phyloP scores from a whole-genome alignment of 805 yeast genomes.

The Starmerella sp. region DNA sequence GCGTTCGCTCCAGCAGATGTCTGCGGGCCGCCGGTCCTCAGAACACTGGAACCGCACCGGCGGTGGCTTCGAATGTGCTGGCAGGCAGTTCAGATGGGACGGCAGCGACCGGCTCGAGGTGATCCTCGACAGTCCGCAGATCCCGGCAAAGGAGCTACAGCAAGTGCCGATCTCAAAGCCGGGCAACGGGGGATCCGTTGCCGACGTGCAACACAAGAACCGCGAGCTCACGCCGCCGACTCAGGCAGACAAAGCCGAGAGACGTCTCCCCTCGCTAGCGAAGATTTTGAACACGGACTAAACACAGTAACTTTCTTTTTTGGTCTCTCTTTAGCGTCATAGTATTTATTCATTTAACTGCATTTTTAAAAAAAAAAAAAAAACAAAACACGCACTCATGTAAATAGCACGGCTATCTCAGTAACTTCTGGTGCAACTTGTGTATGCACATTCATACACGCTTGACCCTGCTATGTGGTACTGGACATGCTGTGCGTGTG shows the following conservation, averaged over 20 bases:
- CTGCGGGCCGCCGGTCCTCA: conserved; percentile 22
- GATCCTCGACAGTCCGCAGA: background rate
- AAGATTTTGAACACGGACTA: conserved; percentile 8
- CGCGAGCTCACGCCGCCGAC: background rate
- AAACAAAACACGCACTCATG: too few relatives aligned
- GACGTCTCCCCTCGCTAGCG: conserved; percentile 12
- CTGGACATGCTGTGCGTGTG: too few relatives aligned
- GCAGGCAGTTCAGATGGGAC: conserved; percentile 33
- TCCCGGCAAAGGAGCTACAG: background rate
- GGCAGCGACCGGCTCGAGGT: conserved; percentile 27
- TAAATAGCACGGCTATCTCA: too few relatives aligned
- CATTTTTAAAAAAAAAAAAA: too few relatives aligned
- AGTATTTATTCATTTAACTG: background rate
- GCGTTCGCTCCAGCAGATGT: conserved; percentile 33
- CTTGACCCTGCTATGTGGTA: too few relatives aligned
- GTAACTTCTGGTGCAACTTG: too few relatives aligned
- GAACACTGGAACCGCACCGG: conserved; percentile 20
- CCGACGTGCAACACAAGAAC: background rate
- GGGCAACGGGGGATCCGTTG: background rate
- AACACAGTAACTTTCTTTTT: background rate
- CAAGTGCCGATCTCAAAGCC: background rate
- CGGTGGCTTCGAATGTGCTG: conserved; percentile 33
- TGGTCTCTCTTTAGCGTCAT: background rate
- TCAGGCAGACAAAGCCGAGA: background rate
- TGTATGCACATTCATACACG: too few relatives aligned